Evolutionary conservation across 805 yeast genomes (phyloP).

Genomic region (Pichia gijzeniarum): DNA sequence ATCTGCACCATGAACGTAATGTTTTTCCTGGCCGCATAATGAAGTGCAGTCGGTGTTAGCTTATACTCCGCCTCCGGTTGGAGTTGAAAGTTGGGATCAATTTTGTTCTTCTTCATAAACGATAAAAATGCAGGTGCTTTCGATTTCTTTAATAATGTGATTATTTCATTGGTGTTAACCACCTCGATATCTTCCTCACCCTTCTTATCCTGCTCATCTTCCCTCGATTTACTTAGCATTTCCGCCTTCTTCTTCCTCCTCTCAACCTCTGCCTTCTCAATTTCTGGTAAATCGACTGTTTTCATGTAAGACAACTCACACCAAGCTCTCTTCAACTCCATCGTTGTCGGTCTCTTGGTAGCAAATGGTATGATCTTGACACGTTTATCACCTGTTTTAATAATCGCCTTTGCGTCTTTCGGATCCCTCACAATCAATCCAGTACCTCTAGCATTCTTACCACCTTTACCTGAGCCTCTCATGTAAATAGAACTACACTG

Average conservation of each 20-base stretch:
- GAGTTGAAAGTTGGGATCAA: slow-evolving; percentile 43
- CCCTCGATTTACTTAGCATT: slow-evolving; percentile 24
- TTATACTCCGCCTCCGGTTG: slow-evolving; percentile 48
- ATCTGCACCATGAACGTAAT: slow-evolving; percentile 59
- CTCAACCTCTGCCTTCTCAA: slow-evolving; percentile 28
- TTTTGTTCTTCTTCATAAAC: slow-evolving; percentile 51
- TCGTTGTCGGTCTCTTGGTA: slow-evolving; percentile 77
- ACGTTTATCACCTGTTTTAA: slow-evolving; percentile 50
- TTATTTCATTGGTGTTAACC: slow-evolving; percentile 50
- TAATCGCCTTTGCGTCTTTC: slow-evolving; percentile 42
- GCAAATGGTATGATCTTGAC: slow-evolving; percentile 78
- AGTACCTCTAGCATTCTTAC: slow-evolving; percentile 59
- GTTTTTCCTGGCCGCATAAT: slow-evolving; percentile 68
- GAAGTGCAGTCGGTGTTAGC: slow-evolving; percentile 67
- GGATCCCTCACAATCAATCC: slow-evolving; percentile 12
- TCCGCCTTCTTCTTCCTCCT: slow-evolving; percentile 27
- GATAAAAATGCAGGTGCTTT: slow-evolving; percentile 68
- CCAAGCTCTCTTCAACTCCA: slow-evolving; percentile 84
- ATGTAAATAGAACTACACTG: slow-evolving; percentile 67
- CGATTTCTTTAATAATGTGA: slow-evolving; percentile 58
- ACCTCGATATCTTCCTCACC: slow-evolving; percentile 31
- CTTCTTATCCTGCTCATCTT: slow-evolving; percentile 13
- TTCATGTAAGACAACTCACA: slow-evolving; percentile 58
- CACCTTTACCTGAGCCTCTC: slow-evolving; percentile 64
- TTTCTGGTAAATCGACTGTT: slow-evolving; percentile 48